Conservation (phyloP, 2,329 filamentous ascomycete species). For the Lecanoromycetidae sp. region DNA sequence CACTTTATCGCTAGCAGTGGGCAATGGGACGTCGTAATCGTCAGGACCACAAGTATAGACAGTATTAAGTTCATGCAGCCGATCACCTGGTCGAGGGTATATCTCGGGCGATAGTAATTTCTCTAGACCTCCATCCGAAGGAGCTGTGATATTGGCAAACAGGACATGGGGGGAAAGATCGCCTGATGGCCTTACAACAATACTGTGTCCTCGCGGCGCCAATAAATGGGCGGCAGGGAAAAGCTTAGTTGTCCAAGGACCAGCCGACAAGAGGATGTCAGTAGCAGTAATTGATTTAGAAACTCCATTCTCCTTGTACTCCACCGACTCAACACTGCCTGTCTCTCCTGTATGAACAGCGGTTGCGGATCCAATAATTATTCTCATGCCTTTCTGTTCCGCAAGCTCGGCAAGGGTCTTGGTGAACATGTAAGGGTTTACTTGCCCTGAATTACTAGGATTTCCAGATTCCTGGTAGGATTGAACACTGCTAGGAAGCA, state of each 20-base stretch:
- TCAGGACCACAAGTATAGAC: slow-evolving; percentile 9
- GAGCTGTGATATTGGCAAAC: not conserved
- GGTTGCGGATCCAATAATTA: slow-evolving; percentile 7
- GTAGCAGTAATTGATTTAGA: slow-evolving; percentile 1
- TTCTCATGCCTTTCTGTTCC: slow-evolving; percentile 6
- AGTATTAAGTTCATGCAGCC: slow-evolving; percentile 2
- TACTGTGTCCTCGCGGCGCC: slow-evolving; percentile 3
- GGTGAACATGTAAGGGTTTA: slow-evolving; percentile 3
- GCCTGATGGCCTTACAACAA: not conserved
- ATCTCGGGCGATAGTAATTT: slow-evolving; percentile 5
- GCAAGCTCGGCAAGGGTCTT: slow-evolving; percentile 8
- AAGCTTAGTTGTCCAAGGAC: slow-evolving; percentile 11
- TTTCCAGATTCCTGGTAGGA: slow-evolving; percentile 2
- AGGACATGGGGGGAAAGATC: slow-evolving; percentile 5
- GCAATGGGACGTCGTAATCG: slow-evolving; percentile 10
- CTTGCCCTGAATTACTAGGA: slow-evolving; percentile 2
- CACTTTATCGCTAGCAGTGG: not conserved
- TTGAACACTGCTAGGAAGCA: not conserved
- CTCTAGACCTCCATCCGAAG: not conserved
- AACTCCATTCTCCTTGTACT: not conserved
- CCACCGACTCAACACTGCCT: not conserved
- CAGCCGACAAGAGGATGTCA: slow-evolving; percentile 11
- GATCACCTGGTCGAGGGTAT: slow-evolving; percentile 5
- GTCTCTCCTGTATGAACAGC: slow-evolving; percentile 4
- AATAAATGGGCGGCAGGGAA: not conserved